Base-by-base conservation (phyloP, 2,329 filamentous ascomycete genomes). In the Dactylellina drechsleri region DNA sequence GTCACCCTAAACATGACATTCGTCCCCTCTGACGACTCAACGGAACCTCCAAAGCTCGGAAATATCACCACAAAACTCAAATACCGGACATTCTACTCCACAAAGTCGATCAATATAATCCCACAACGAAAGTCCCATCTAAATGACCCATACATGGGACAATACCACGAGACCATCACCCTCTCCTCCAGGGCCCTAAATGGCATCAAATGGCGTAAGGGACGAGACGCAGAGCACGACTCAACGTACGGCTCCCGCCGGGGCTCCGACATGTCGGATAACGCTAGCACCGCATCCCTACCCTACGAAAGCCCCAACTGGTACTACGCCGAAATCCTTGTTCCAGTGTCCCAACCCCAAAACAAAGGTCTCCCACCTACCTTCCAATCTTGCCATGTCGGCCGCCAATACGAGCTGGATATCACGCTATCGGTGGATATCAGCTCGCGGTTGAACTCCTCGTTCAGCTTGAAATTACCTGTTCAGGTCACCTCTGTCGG, bases 381-480 rank as follows among this genome's bases (percentile, higher is more conserved):
- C 1, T 92, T 92, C 82, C 88, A 91, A 82, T 85, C 86, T 45
- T 92, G 90, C 80, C 85, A 91, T 62, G 82, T 88, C 52, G 88
- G 87, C n/a, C 85, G 90, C 61, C 82, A 84, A 16, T 92, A 92
- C 80, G 81, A 83, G 2, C 84, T 92, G 13, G 86, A 88, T 62
- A 81, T 92, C 67, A 83, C 84, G 13, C 81, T 92, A 20, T 84
- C 85, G 2, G 84, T 87, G 58, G 84, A 86, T 77, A 56, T 65
- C 18, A 66, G 65, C 40, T 84, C 85, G 4, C 76, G 76, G 20
- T 59, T 71, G 12, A 76, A 70, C 40, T 53, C 66, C 16, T 67
- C 74, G 2, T 62, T 79, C 16, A 73, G 70, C 20, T 57, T 79
- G n/a, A 79, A 76, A 70, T 49, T 79, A n/a, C 78, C 78, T n/a